These are phyloP conservation scores for Amaranthus palmeri DNA, from an alignment of 148 eudicot species.

Conservation along the genomic window DNA sequence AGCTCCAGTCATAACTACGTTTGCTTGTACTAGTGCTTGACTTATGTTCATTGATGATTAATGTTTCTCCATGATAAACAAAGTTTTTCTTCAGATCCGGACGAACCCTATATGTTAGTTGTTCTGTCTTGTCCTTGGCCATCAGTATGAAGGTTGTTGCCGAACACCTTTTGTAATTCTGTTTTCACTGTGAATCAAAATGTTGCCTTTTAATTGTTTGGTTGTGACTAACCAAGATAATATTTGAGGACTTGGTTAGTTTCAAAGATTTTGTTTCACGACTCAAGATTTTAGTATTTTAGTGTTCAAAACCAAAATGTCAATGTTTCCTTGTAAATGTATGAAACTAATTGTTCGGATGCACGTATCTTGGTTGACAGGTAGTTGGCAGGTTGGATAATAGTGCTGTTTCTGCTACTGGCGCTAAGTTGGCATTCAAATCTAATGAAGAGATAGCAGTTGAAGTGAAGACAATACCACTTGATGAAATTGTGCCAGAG, in stretches of 20 bases:
- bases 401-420: conserved; percentile 86
- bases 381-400: conserved; percentile 91
- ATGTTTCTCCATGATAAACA: not conserved
- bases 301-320: not conserved
- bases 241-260: not conserved
- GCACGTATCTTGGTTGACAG: conserved; percentile 33
- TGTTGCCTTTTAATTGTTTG: not conserved
- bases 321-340: not conserved
- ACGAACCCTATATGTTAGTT: not conserved
- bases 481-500: conserved; percentile 56
- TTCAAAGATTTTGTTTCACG: not conserved
- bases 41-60: not conserved
- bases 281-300: not conserved
- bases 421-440: conserved; percentile 90
- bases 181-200: not conserved
- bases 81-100: not conserved
- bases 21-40: too few species aligned
- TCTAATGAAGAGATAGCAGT: conserved; percentile 85
- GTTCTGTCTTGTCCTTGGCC: too few species aligned
- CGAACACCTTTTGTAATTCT: not conserved
- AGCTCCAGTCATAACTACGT: too few species aligned
- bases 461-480: conserved; percentile 74
- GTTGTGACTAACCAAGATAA: not conserved
- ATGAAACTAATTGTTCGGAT: not conserved
- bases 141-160: not conserved